These are phyloP conservation scores for Vaccinium darrowii DNA, from an alignment of 148 eudicot species.

Conservation along the genomic window DNA sequence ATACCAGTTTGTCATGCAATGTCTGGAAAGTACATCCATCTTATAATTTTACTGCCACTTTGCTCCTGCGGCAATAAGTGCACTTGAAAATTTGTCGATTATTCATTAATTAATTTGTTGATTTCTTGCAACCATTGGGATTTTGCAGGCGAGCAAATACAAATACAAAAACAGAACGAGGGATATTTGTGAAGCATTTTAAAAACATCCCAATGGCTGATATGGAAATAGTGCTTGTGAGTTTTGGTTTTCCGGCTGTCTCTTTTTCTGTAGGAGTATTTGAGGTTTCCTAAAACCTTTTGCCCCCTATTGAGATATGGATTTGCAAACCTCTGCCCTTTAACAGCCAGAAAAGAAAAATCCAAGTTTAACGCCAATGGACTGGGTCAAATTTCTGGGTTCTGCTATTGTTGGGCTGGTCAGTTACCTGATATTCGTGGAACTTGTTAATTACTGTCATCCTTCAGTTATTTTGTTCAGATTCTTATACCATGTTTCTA, in stretches of 20 bases:
- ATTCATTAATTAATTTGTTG: neutral
- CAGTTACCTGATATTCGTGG: constrained; percentile 28
- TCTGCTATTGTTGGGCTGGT: constrained; percentile 96
- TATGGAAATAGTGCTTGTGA: constrained; percentile 89
- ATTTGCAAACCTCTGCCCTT: constrained; percentile 1
- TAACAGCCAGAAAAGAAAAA: constrained; percentile 92
- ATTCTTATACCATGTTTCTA: constrained; percentile 10
- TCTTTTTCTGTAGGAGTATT: neutral
- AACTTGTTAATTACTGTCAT: neutral
- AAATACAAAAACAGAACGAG: constrained; percentile 57
- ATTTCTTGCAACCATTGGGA: neutral
- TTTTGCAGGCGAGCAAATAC: constrained; percentile 62
- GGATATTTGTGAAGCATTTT: constrained; percentile 88
- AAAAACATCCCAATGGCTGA: constrained; percentile 98
- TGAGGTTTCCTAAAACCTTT: neutral
- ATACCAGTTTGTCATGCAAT: neutral
- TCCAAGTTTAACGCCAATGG: constrained; percentile 96
- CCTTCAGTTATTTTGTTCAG: neutral
- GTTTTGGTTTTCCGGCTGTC: constrained; percentile 19
- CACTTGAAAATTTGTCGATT: neutral
- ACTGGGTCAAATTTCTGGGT: constrained; percentile 87
- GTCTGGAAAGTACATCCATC: neutral
- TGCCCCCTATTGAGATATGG: neutral
- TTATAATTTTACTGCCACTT: neutral
- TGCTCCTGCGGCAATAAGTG: neutral